A percentile compares a stretch with the other conserved stretches of the same genome.
Conservation (phyloP, 352 stramenopile genomes). For the Phytophthora aleatoria region DNA sequence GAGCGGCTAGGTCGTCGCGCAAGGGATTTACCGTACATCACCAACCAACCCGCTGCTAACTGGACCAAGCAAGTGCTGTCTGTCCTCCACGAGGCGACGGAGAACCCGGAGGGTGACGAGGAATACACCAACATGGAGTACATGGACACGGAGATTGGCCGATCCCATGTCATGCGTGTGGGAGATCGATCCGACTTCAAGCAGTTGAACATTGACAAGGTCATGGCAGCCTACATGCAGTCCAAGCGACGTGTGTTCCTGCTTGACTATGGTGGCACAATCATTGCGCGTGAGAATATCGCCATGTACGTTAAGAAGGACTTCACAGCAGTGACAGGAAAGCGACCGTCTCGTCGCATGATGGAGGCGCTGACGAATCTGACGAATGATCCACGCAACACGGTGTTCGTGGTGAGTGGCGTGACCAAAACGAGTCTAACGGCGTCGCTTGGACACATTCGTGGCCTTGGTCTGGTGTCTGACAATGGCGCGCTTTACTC, state of each 20-base stretch:
- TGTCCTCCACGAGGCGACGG: constrained; percentile 84
- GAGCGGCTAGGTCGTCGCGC: constrained; percentile 91
- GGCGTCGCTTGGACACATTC: constrained; percentile 91
- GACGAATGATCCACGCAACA: constrained; percentile 92
- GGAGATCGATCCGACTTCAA: constrained; percentile 81
- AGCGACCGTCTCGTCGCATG: constrained; percentile 89
- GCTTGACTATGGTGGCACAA: constrained; percentile 97
- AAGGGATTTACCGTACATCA: constrained; percentile 97
- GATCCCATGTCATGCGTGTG: constrained; percentile 73
- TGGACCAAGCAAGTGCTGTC: constrained; percentile 97
- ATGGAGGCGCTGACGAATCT: constrained; percentile 90
- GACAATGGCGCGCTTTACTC: constrained; percentile 96
- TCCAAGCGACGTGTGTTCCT: constrained; percentile 94
- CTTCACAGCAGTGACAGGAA: constrained; percentile 94
- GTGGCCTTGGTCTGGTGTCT: constrained; percentile 92
- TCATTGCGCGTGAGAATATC: constrained; percentile 91
- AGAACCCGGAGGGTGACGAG: constrained; percentile 69
- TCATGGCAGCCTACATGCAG: constrained; percentile 87
- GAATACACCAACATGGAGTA: constrained; percentile 89
- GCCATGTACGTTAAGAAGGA: constrained; percentile 97
- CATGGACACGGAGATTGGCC: constrained; percentile 84
- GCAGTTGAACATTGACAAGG: constrained; percentile 78
- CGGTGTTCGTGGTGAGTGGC: constrained; percentile 97
- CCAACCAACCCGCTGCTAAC: constrained; percentile 88
- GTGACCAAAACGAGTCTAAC: constrained; percentile 92